Evolutionary conservation across 2,329 filamentous ascomycete species (phyloP).

Genomic region (Colletotrichum cuscutae): DNA sequence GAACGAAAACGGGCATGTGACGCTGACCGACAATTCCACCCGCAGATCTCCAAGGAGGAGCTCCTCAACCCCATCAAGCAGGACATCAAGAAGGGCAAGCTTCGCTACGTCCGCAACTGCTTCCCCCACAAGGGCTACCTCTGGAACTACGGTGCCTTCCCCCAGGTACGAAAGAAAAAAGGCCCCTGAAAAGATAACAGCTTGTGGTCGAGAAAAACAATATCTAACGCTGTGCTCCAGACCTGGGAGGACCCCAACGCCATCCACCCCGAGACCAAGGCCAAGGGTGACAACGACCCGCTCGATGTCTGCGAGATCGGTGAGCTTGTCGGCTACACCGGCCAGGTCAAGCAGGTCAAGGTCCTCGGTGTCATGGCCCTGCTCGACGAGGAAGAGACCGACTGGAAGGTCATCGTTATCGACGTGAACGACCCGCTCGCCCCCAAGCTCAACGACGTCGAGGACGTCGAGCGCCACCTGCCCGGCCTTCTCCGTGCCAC

Average conservation of each 20-base stretch:
- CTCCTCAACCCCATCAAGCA: conserved; percentile 99
- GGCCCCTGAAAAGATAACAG: background rate
- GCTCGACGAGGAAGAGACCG: conserved; percentile 99
- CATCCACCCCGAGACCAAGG: conserved; percentile 98
- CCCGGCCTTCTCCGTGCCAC: conserved; percentile 96
- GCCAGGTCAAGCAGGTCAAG: conserved; percentile 99
- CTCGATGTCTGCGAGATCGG: conserved; percentile 99
- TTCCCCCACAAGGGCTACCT: conserved; percentile 99
- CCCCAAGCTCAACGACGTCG: conserved; percentile 95
- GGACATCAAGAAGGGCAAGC: conserved; percentile 99
- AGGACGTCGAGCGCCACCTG: conserved; percentile 98
- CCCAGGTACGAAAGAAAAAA: conserved; percentile 72
- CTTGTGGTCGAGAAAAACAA: background rate
- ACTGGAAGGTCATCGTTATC: conserved; percentile 99
- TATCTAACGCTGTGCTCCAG: conserved; percentile 55
- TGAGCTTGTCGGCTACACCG: conserved; percentile 94
- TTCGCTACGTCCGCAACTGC: conserved; percentile 99
- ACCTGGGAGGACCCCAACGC: conserved; percentile 99
- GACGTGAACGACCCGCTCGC: conserved; percentile 98
- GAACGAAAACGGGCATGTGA: background rate
- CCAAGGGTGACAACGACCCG: conserved; percentile 99
- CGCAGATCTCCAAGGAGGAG: conserved; percentile 97
- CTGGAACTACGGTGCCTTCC: conserved; percentile 99
- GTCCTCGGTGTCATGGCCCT: conserved; percentile 99
- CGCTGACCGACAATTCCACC: conserved; percentile 30